Percentiles rank a stretch among this genome's conserved stretches.
These are phyloP conservation scores for Neltuma alba DNA, from an alignment of 306 rosid species.

Conservation along the genomic window DNA sequence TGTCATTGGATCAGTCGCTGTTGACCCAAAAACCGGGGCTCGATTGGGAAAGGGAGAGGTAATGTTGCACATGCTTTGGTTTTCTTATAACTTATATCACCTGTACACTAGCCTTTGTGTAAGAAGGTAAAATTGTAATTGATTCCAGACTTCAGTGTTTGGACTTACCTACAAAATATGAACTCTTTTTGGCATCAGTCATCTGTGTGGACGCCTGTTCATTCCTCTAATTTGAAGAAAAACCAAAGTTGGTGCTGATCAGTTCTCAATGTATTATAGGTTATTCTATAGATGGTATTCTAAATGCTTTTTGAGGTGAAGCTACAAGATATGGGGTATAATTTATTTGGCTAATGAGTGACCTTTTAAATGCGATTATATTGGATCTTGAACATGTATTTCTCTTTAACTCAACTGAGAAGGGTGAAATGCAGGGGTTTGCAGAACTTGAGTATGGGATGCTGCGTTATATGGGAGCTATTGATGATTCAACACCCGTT, in stretches of 20 bases:
- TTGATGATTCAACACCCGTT: constrained; percentile 77
- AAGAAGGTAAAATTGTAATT: neutral
- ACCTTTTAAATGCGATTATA: neutral
- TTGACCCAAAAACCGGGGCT: constrained; percentile 89
- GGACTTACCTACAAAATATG: neutral
- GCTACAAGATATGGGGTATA: constrained; percentile 13
- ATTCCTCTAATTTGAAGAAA: neutral
- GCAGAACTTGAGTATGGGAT: constrained; percentile 95
- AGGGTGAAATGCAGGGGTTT: constrained; percentile 65
- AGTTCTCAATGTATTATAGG: constrained; percentile 1
- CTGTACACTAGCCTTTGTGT: neutral
- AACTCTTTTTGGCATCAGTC: neutral
- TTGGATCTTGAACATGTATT: constrained; percentile 28
- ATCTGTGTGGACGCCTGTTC: neutral
- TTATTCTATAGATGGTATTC: constrained; percentile 13
- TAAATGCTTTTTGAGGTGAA: constrained; percentile 6
- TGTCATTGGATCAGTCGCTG: constrained; percentile 90
- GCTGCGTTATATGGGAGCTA: constrained; percentile 86
- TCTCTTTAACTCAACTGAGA: constrained; percentile 25
- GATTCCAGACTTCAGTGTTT: neutral
- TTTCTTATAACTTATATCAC: constrained; percentile 3
- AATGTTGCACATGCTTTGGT: constrained; percentile 19
- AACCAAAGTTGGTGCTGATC: neutral
- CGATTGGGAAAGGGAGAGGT: constrained; percentile 98
- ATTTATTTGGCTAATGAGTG: constrained; percentile 22